These are phyloP conservation scores for Aspergillus pseudonomiae DNA, from an alignment of 2,329 filamentous ascomycete species.

Conservation along the genomic window DNA sequence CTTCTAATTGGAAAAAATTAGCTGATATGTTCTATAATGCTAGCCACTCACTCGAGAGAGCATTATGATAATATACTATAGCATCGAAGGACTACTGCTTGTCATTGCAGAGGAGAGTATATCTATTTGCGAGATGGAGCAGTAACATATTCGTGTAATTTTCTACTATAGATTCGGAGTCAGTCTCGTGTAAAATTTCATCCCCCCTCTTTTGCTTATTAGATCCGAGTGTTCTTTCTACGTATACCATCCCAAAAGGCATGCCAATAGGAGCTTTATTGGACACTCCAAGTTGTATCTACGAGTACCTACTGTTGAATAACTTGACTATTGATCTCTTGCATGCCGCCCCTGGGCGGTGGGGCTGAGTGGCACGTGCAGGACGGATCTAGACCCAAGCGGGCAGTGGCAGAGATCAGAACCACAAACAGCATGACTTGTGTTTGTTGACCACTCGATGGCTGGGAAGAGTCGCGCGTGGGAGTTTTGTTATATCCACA, in stretches of 20 bases:
- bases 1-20: not conserved
- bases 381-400: not conserved
- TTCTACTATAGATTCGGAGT: too few relatives aligned
- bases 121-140: not conserved
- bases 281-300: not conserved
- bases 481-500: not conserved
- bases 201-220: too few relatives aligned
- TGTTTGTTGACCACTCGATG: not conserved
- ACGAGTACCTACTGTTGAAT: not conserved
- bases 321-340: not conserved
- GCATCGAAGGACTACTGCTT: not conserved
- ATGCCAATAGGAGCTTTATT: not conserved
- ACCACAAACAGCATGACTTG: too few relatives aligned
- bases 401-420: not conserved
- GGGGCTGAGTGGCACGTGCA: not conserved
- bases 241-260: not conserved
- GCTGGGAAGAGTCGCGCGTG: not conserved
- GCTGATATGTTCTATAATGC: not conserved
- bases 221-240: not conserved
- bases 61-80: not conserved
- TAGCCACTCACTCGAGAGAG: not conserved
- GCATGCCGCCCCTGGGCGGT: not conserved
- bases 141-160: not conserved
- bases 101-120: not conserved
- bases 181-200: too few relatives aligned